Conservation (phyloP, 257 asterid species). For the Echium plantagineum region DNA sequence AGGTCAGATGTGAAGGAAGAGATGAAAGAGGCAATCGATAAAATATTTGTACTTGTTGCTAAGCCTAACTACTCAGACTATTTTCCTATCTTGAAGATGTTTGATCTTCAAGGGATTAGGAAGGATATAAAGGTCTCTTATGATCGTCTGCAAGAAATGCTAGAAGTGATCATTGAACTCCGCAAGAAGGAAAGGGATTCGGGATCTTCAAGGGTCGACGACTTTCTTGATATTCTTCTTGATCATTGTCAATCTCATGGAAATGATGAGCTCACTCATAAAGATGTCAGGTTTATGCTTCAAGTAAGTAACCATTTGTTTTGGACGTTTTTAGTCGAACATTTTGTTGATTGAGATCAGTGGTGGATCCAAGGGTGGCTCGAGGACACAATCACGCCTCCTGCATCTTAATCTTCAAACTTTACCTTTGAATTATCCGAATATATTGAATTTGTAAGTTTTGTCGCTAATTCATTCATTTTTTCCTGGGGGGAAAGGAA, state of each 20-base stretch:
- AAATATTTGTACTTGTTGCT: slow-evolving; percentile 23
- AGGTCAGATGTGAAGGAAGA: slow-evolving; percentile 12
- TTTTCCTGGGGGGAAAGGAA: not conserved
- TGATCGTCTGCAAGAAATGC: slow-evolving; percentile 16
- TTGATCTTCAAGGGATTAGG: slow-evolving; percentile 28
- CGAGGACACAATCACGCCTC: too few species aligned
- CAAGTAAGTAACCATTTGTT: too few species aligned
- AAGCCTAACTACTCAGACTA: slow-evolving; percentile 24
- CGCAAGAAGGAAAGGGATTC: slow-evolving; percentile 9
- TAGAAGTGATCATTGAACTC: slow-evolving; percentile 14
- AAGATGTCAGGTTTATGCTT: slow-evolving; percentile 16
- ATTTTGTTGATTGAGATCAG: too few species aligned
- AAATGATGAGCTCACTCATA: slow-evolving; percentile 8
- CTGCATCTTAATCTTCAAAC: too few species aligned
- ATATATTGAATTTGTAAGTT: too few species aligned
- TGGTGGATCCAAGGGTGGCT: too few species aligned
- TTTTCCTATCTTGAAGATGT: slow-evolving; percentile 19
- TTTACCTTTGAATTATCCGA: too few species aligned
- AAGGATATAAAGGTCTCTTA: slow-evolving; percentile 9
- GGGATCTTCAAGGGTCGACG: slow-evolving; percentile 8
- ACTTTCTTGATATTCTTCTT: slow-evolving; percentile 25
- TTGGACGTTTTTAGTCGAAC: too few species aligned
- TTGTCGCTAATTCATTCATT: too few species aligned
- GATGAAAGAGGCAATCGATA: slow-evolving; percentile 11
- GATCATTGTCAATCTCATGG: slow-evolving; percentile 16